phyloP scores from a whole-genome alignment of 2,329 filamentous ascomycete species.

The Talaromyces sp. region DNA sequence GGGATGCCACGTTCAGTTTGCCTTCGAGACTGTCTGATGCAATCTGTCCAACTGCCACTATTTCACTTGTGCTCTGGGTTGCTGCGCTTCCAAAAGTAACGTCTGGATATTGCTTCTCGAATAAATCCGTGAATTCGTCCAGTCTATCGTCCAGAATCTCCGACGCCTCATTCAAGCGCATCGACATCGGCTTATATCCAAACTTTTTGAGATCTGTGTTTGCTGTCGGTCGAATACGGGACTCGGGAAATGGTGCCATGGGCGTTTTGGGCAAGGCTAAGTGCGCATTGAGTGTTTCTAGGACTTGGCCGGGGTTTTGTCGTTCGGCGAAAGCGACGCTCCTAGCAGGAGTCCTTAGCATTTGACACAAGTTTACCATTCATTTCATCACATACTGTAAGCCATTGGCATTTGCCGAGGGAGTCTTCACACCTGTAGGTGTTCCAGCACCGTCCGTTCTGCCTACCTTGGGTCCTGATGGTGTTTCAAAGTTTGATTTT shows the following conservation, averaged over 20 bases:
- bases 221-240: constrained; percentile 77
- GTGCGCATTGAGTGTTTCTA: constrained; percentile 78
- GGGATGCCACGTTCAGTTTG: constrained; percentile 75
- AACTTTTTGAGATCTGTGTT: constrained; percentile 88
- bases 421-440: constrained; percentile 42
- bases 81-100: constrained; percentile 82
- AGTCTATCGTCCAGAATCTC: constrained; percentile 94
- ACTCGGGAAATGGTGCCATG: constrained; percentile 64
- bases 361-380: background rate
- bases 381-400: constrained; percentile 32
- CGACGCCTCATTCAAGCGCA: constrained; percentile 89
- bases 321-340: constrained; percentile 69
- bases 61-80: constrained; percentile 74
- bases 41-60: constrained; percentile 87
- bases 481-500: constrained; percentile 48
- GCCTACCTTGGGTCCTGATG: constrained; percentile 38
- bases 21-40: constrained; percentile 81
- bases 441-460: constrained; percentile 47
- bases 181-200: constrained; percentile 83
- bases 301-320: constrained; percentile 69
- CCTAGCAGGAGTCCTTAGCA: constrained; percentile 32
- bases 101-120: constrained; percentile 73
- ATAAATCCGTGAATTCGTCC: constrained; percentile 73
- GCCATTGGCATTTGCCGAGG: constrained; percentile 31
- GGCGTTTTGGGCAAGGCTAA: constrained; percentile 63